Evolutionary conservation across 192 early-diverging fungal genomes (phyloP).

Genomic region (Pilobolus umbonatus): DNA sequence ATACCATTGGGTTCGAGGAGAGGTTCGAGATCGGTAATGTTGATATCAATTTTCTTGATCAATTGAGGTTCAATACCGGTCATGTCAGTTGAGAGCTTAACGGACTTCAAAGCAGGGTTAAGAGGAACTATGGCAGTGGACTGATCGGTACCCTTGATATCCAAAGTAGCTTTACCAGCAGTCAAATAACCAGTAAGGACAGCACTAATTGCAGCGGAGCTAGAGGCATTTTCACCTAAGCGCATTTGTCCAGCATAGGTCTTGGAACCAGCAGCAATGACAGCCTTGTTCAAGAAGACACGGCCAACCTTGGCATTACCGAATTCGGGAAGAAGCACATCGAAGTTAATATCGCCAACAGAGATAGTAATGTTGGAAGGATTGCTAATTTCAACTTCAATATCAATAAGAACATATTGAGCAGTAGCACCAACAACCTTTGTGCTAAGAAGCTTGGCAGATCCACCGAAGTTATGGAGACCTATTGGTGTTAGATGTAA

Average conservation of each 20-base stretch:
- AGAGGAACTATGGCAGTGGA: conserved; percentile 42
- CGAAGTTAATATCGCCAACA: conserved; percentile 41
- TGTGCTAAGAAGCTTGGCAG: conserved; percentile 15
- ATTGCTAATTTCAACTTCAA: conserved; percentile 41
- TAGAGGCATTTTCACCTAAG: conserved; percentile 21
- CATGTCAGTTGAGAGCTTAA: conserved; percentile 36
- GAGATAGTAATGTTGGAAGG: conserved; percentile 50
- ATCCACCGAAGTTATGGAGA: conserved; percentile 25
- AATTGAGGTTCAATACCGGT: conserved; percentile 39
- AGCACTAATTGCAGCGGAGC: conserved; percentile 27
- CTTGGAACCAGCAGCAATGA: conserved; percentile 44
- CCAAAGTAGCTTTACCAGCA: conserved; percentile 30
- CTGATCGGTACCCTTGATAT: conserved; percentile 33
- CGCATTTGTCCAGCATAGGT: conserved; percentile 37
- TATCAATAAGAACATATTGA: conserved; percentile 40
- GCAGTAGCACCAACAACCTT: conserved; percentile 26
- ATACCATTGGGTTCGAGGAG: too few relatives aligned
- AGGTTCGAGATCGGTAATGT: not conserved
- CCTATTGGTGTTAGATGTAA: not conserved
- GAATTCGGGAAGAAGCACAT: conserved; percentile 20
- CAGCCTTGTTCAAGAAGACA: conserved; percentile 36
- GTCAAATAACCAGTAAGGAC: conserved; percentile 40
- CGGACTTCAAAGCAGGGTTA: conserved; percentile 35
- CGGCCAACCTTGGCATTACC: conserved; percentile 30
- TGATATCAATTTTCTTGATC: conserved; percentile 27